Evolutionary conservation across 2,329 filamentous ascomycete genomes (phyloP), one percentile per base, ranked within the genome.

Genomic region (Talaromyces sp.): DNA sequence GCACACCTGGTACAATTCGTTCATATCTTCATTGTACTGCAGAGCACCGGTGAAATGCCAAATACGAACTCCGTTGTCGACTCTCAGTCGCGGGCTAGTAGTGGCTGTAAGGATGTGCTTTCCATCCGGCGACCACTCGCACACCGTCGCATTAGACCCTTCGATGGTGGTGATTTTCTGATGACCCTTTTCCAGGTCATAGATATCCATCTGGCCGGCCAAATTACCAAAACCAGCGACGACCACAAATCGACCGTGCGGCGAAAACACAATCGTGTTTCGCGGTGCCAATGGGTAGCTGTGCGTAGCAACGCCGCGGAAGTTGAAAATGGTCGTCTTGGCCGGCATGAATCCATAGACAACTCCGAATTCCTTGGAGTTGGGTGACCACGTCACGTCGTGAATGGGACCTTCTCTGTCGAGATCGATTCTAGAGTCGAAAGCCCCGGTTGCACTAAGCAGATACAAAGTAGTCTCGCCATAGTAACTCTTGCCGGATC

Each of bases 291-390:
- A 85, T 60, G 92, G 87, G 80, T 99, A 97, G 66, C 85, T 91
- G 79, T 97, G 92, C 65, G 90, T 90, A 22, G 90, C 84, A 66
- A 93, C 86, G 68, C 91, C 95, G 68, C 92, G 89, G 72, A 90
- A 87, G 78, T 97, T 97, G 86, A 98, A 99, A 71, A 99, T 95
- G 70, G 94, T 97, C 3, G 94, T 95, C 85, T 98, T 98, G 64
- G 95, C 92, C n/a, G 95, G 95, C 93, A 97, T 98, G 79, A 92
- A 98, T 67, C 95, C 95, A 76, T 99, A 99, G 16, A 97, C 89
- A 37, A 99, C 95, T 75, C 93, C 94, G 74, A 99, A 99, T 79
- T 98, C 94, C 82, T 93, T 96, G 72, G 93, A 96, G 79, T 95
- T 98, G 57, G 95, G 93, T 54, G 93, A 97, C 95, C 95, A 99